These are phyloP conservation scores for Poa pratensis DNA, from an alignment of 176 grass and related monocot species.

Conservation along the genomic window DNA sequence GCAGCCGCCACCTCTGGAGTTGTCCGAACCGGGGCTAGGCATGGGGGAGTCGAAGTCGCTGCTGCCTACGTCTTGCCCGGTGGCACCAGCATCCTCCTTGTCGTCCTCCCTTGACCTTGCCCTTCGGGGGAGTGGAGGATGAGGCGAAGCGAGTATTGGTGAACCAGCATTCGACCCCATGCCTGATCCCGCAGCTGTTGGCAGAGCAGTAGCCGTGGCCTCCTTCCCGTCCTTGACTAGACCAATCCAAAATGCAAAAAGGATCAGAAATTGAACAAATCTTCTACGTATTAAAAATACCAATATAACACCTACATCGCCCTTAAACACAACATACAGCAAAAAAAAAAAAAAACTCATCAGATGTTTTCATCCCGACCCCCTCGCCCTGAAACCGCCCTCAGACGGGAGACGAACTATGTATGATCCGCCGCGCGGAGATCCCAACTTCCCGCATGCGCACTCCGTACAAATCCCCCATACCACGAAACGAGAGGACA, in stretches of 20 bases:
- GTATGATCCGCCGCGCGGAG: constrained; percentile 35
- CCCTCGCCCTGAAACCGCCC: neutral
- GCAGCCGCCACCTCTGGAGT: constrained; percentile 28
- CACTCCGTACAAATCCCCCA: constrained; percentile 17
- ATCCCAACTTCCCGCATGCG: constrained; percentile 42
- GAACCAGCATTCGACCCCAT: constrained; percentile 55
- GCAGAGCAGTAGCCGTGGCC: constrained; percentile 34
- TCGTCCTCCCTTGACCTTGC: constrained; percentile 43
- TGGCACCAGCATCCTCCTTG: constrained; percentile 38
- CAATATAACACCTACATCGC: constrained; percentile 1
- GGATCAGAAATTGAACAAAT: constrained; percentile 25
- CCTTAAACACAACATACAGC: neutral
- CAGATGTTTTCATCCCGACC: neutral
- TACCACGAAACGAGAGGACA: constrained; percentile 6
- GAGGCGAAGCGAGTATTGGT: constrained; percentile 44
- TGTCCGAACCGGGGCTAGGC: constrained; percentile 58
- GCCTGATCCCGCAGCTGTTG: constrained; percentile 43
- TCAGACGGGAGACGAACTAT: too few relatives aligned
- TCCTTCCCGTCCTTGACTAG: constrained; percentile 63
- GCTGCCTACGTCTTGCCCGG: constrained; percentile 34
- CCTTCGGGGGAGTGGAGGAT: constrained; percentile 55
- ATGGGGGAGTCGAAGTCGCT: constrained; percentile 63
- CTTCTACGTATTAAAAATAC: neutral
- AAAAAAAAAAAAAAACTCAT: neutral
- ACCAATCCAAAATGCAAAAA: constrained; percentile 45